phyloP scores from a whole-genome alignment of 2,329 filamentous ascomycete species.

The Fusarium sp. region DNA sequence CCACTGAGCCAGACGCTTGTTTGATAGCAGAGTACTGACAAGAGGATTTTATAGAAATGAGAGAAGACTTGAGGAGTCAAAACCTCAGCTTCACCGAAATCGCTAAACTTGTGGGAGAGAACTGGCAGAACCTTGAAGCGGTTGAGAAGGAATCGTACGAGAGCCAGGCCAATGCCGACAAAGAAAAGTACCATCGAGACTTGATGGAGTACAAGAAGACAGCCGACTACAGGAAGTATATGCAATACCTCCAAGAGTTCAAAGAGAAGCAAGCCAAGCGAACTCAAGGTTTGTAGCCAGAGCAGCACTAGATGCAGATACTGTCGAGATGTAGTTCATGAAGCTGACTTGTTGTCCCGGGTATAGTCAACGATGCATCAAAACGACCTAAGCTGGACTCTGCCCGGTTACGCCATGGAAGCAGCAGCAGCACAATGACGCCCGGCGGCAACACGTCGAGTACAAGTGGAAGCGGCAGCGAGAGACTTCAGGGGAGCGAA shows the following conservation, averaged over 20 bases:
- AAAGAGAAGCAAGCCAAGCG: slow-evolving; percentile 76
- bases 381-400: slow-evolving; percentile 63
- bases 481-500: slow-evolving; percentile 62
- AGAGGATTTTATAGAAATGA: slow-evolving; percentile 67
- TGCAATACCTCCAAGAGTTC: slow-evolving; percentile 81
- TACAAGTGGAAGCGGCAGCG: slow-evolving; percentile 62
- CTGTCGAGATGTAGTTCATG: not conserved
- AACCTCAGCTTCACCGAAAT: slow-evolving; percentile 86
- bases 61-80: slow-evolving; percentile 81
- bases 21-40: slow-evolving; percentile 2
- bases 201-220: slow-evolving; percentile 84
- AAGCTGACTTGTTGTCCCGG: slow-evolving; percentile 13
- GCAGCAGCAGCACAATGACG: slow-evolving; percentile 53
- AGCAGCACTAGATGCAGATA: not conserved
- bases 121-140: slow-evolving; percentile 79
- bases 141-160: slow-evolving; percentile 79
- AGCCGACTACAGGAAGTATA: slow-evolving; percentile 74
- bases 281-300: slow-evolving; percentile 61
- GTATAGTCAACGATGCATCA: slow-evolving; percentile 53
- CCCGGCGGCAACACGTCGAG: slow-evolving; percentile 53
- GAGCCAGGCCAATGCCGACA: slow-evolving; percentile 76
- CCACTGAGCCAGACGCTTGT: not conserved
- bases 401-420: slow-evolving; percentile 51
- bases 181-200: slow-evolving; percentile 81
- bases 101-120: slow-evolving; percentile 83